Conservation (phyloP, 441 rosid species). For the Bruguiera hainesii region DNA sequence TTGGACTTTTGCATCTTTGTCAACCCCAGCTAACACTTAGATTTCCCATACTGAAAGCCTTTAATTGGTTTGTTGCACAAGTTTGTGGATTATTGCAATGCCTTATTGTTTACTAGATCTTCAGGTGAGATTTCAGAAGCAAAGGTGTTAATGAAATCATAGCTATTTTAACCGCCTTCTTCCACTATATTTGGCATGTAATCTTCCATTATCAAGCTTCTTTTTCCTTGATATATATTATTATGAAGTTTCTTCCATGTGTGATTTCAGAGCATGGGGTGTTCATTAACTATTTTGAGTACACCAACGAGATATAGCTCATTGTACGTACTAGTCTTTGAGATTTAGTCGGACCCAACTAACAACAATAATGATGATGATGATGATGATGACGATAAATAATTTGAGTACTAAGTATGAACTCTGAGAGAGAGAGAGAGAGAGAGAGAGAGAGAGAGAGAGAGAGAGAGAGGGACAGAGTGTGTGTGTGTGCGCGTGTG, state of each 20-base stretch:
- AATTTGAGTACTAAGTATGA: too few species aligned
- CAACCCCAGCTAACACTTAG: constrained; percentile 2
- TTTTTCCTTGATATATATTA: neutral
- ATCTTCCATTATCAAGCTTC: constrained; percentile 4
- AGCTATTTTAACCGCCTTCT: neutral
- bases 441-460: neutral
- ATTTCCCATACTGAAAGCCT: constrained; percentile 8
- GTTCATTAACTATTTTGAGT: too few species aligned
- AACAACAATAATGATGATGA: too few species aligned
- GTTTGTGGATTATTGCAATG: constrained; percentile 1
- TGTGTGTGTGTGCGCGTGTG: neutral
- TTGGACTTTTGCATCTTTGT: constrained; percentile 9
- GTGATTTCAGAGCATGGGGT: too few species aligned
- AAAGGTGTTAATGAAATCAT: constrained; percentile 6
- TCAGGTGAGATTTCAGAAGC: constrained; percentile 6
- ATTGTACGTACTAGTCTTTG: too few species aligned
- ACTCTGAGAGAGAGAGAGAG: too few species aligned
- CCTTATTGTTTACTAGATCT: too few species aligned
- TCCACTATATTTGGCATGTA: neutral
- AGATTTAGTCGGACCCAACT: too few species aligned
- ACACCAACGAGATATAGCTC: too few species aligned
- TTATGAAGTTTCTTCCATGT: neutral
- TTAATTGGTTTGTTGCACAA: constrained; percentile 14
- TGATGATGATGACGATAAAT: too few species aligned
- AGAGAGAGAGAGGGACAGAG: neutral